Base-by-base conservation (phyloP, 108 stramenopile genomes). In the Pseudonitzschia multistriata region DNA sequence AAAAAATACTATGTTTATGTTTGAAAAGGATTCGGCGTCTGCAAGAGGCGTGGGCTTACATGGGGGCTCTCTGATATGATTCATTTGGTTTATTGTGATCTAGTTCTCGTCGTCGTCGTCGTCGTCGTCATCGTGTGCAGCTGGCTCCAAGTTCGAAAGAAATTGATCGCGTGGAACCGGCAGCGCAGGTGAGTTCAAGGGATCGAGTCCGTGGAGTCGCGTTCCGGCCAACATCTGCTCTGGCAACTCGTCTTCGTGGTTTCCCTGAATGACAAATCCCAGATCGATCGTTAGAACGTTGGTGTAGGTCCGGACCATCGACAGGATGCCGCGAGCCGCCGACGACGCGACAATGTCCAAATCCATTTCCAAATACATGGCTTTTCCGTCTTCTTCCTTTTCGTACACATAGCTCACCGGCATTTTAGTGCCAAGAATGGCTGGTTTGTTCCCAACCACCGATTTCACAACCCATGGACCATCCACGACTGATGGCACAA, bases 151-250 rank as follows among this genome's bases (percentile, higher is more conserved):
- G 63, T 47, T 64, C 19, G 39, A 45, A 34, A 64, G 28, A 34
- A 64, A 25, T 21, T 64, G 27, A 19, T 85, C 74, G 2, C 64
- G 36, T 15, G 72, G 67, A 3, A 70, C 48, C 22, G 88, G 91
- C 47, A 84, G 71, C 15, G 85, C 68, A 10, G 88, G 84, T 1
- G 91, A 88, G 3, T 70, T 88, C 54, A 92, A 52, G 1, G 93
- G 94, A 64, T 95, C 94, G 59, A 95, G 73, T n/a, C 90, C 89
- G 64, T 95, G 94, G 24, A 95, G 53, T 39, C 94, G 80, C 22
- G 77, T 55, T n/a, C 87, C 94, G 19, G 82, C 66, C 80, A 92
- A 69, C 85, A 95, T 90, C 60, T 85, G 88, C 68, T 95, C 94
- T 7, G 91, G 94, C 55, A 95, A 71, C 68, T 95, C 89, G 39